These are phyloP conservation scores for Sugiyamaella mastotermitis DNA, from an alignment of 805 yeast genomes.

Conservation along the genomic window DNA sequence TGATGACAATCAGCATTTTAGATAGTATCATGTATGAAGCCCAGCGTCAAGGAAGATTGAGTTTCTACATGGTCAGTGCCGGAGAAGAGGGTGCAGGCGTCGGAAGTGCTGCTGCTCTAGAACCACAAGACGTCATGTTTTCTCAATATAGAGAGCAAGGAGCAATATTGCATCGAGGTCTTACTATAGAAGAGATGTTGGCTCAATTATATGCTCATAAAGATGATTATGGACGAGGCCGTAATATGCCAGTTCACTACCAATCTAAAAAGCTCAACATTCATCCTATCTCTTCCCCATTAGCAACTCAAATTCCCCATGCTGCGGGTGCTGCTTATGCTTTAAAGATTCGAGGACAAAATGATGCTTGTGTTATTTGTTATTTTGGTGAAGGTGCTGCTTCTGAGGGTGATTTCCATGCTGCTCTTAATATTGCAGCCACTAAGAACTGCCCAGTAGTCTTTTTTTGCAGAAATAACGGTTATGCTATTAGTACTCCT, in stretches of 20 bases:
- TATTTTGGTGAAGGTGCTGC: conserved; percentile 34
- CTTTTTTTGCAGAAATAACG: conserved; percentile 31
- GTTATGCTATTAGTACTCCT: conserved; percentile 33
- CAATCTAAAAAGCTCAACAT: conserved; percentile 24
- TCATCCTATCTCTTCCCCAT: conserved; percentile 31
- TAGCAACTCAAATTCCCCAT: conserved; percentile 32
- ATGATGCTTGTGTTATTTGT: conserved; percentile 24
- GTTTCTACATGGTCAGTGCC: conserved; percentile 32
- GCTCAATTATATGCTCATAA: conserved; percentile 28
- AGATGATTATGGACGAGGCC: conserved; percentile 27
- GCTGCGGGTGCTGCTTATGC: conserved; percentile 35
- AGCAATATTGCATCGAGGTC: conserved; percentile 27
- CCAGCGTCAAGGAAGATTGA: conserved; percentile 31
- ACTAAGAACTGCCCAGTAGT: conserved; percentile 30
- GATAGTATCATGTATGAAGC: conserved; percentile 32
- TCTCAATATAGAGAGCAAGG: conserved; percentile 32
- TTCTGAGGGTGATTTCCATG: conserved; percentile 33
- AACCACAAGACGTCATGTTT: conserved; percentile 26
- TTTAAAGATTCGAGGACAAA: conserved; percentile 24
- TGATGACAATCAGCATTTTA: conserved; percentile 28
- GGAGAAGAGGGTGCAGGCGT: conserved; percentile 33
- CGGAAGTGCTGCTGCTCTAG: conserved; percentile 30
- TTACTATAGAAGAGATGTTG: conserved; percentile 29
- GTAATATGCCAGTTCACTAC: conserved; percentile 32
- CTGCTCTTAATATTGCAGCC: conserved; percentile 33